Conservation (phyloP, 2,329 filamentous ascomycete species). For the Chlorencoelia australis region DNA sequence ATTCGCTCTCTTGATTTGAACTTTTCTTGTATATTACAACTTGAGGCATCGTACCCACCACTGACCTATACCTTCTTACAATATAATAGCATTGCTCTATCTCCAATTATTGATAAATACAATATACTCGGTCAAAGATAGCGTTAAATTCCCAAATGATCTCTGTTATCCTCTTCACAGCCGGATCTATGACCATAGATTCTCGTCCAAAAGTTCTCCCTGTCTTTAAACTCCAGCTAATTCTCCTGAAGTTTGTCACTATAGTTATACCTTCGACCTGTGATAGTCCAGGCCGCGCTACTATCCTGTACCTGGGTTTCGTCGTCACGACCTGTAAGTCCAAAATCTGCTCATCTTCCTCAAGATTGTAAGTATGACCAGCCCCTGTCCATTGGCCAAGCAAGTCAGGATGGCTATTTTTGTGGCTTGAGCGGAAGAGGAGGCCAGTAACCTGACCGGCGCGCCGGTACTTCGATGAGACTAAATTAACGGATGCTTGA, state of each 20-base stretch:
- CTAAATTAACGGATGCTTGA: conserved; percentile 6
- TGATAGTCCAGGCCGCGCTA: not conserved
- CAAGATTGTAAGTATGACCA: conserved; percentile 5
- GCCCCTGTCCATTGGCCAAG: conserved; percentile 10
- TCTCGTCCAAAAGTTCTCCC: not conserved
- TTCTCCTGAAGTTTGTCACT: conserved; percentile 5
- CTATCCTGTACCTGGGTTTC: not conserved
- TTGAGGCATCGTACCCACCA: too few relatives aligned
- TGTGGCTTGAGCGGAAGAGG: conserved; percentile 5
- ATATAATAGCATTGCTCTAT: too few relatives aligned
- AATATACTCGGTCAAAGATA: conserved; percentile 8
- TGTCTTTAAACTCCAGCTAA: conserved; percentile 1
- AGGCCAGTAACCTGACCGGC: conserved; percentile 7
- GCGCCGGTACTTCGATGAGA: conserved; percentile 5
- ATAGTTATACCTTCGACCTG: conserved; percentile 6
- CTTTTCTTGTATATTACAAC: too few relatives aligned
- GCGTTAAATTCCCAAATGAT: conserved; percentile 8
- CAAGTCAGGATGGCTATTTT: conserved; percentile 5
- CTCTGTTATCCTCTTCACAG: not conserved
- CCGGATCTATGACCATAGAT: not conserved
- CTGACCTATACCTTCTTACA: too few relatives aligned
- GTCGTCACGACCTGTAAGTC: conserved; percentile 3
- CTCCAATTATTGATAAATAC: too few relatives aligned
- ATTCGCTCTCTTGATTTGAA: too few relatives aligned
- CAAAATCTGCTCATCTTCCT: conserved; percentile 8